phyloP scores from a whole-genome alignment of 495 filamentous ascomycete genomes.

The Massariosphaeria phaeospora region DNA sequence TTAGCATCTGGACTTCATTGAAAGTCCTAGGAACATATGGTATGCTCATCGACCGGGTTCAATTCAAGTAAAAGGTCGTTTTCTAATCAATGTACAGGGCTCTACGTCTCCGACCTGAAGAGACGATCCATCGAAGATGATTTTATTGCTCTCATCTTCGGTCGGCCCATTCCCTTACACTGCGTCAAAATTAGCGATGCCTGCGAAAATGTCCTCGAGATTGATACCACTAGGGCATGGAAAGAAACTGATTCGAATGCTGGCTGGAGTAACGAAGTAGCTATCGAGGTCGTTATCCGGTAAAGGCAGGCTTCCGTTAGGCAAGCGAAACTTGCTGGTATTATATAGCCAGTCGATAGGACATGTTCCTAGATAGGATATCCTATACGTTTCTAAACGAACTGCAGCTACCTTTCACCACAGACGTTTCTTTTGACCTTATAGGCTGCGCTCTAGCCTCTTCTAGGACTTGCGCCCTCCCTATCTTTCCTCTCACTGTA shows the following conservation, averaged over 20 bases:
- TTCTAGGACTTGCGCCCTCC: too few relatives aligned
- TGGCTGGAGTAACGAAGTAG: constrained; percentile 81
- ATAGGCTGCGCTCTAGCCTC: too few relatives aligned
- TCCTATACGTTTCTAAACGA: too few relatives aligned
- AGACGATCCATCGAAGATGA: constrained; percentile 55
- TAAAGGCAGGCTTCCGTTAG: too few relatives aligned
- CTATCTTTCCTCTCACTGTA: too few relatives aligned
- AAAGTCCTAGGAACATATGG: constrained; percentile 81
- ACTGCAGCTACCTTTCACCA: too few relatives aligned
- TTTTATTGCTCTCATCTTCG: constrained; percentile 73
- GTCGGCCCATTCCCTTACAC: constrained; percentile 58
- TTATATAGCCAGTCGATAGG: too few relatives aligned
- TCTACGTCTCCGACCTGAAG: constrained; percentile 66
- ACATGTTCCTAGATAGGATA: too few relatives aligned
- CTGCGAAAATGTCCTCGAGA: constrained; percentile 58
- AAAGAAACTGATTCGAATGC: constrained; percentile 61
- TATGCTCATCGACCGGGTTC: constrained; percentile 39
- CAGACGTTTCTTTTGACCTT: too few relatives aligned
- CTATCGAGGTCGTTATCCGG: constrained; percentile 58
- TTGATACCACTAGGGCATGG: constrained; percentile 79
- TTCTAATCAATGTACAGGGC: constrained; percentile 41
- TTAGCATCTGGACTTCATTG: constrained; percentile 60
- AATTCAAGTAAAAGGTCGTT: background rate
- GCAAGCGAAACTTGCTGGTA: too few relatives aligned
- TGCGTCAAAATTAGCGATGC: constrained; percentile 58